phyloP scores from a whole-genome alignment of 306 rosid genomes.

The Cucurbita moschata region DNA sequence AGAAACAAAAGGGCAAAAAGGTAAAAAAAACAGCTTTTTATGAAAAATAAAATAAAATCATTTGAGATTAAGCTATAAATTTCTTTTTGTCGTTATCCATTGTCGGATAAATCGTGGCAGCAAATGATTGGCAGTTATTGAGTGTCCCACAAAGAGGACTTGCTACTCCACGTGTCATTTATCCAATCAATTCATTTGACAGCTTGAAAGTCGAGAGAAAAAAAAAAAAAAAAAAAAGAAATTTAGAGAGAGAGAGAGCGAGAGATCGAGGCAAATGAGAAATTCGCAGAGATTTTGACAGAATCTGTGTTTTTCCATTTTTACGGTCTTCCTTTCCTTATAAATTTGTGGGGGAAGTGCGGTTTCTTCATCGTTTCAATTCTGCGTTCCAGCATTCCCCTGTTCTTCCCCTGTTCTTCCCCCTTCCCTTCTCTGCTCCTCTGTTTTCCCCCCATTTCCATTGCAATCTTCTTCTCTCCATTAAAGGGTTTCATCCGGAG shows the following conservation, averaged over 20 bases:
- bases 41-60: neutral
- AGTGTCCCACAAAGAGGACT: constrained; percentile 13
- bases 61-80: neutral
- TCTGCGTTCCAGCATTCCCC: constrained; percentile 29
- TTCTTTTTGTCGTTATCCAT: constrained; percentile 13
- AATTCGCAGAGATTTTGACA: neutral
- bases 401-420: constrained; percentile 16
- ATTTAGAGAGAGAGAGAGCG: neutral
- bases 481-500: neutral
- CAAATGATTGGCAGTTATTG: constrained; percentile 5
- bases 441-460: neutral
- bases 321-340: constrained; percentile 14
- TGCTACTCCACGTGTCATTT: constrained; percentile 17
- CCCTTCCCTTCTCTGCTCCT: constrained; percentile 4
- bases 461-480: constrained; percentile 13
- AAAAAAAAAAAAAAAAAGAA: neutral
- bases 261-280: constrained; percentile 4
- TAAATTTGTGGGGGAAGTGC: constrained; percentile 20
- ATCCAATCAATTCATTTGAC: constrained; percentile 4
- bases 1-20: neutral
- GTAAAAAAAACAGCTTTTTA: neutral
- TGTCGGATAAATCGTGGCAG: constrained; percentile 21
- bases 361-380: constrained; percentile 16
- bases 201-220: neutral
- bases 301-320: neutral